Evolutionary conservation across 208 protist species (phyloP), one percentile per base, ranked within the genome.

Genomic region (Crithidia bombi): DNA sequence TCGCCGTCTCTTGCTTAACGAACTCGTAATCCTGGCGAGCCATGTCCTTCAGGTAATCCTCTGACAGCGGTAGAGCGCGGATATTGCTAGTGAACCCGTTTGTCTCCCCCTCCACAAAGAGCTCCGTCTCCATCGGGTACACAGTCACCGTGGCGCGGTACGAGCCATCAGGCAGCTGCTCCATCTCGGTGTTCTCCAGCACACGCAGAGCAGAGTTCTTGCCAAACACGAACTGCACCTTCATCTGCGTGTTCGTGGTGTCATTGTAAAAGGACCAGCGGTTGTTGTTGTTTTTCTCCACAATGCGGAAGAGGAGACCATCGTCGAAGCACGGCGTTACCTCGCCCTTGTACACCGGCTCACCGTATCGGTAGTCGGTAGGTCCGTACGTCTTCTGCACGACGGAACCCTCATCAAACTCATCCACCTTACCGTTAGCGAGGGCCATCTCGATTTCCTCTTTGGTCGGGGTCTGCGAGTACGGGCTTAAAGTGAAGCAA

Each of bases 211-310:
- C 50, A n/a, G 81, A 92, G 19, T 79, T 73, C 26, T 75, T 65
- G 36, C 83, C 82, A 78, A 96, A 96, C 19, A 59, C 80, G 46
- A 92, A 87, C 73, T 88, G 64, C 49, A 96, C 83, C 17, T 65
- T 82, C 86, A 96, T 96, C 70, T 93, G 65, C 19, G 58, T 88
- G 65, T 89, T 82, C 30, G 62, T 51, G 1, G 86, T 87, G 73
- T 91, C 87, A 57, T 96, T 96, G 81, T 96, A 96, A 46, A 95
- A 95, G 33, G 83, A 91, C 85, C 90, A 96, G 55, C 82, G 82
- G 26, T 82, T 81, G 43, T 65, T 76, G 30, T 83, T 88, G 47
- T 57, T 68, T 38, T 74, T 75, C 54, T 92, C 75, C 4, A 89
- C 63, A 57, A 93, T 87, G 43, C 86, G 86, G 73, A 81, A 93